Base-by-base conservation (phyloP, 768 basidiomycete species). In the Pleurotus eryngii region DNA sequence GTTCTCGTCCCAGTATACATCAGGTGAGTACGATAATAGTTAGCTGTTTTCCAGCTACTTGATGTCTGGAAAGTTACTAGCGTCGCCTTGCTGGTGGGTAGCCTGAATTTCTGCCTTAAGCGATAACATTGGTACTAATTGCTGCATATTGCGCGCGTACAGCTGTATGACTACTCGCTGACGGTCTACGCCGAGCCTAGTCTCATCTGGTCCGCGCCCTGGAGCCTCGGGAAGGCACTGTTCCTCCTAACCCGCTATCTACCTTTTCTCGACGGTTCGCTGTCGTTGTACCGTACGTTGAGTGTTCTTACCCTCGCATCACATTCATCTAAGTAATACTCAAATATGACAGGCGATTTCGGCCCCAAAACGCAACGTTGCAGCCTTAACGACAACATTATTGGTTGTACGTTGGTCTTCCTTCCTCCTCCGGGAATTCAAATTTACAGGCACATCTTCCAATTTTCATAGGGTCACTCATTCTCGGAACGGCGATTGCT, bases 181-280 rank as follows among this genome's bases (percentile, higher is more conserved):
- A 50, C 49, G 22, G 12, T 50, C 7, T 14, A 12, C 14, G 49
- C 30, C 30, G 49, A 56, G 30, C 17, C 35, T 20, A 7, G 5
- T 5, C 37, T 56, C 17, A 42, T 56, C 22, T 56, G 55, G 55
- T 20, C 20, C 24, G 15, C 55, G 18, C 9, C 14, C 12, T 56
- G 55, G 55, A 47, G 55, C 18, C 20, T 48, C 12, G 46, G 55
- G 14, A 56, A 56, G 46, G 37, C 47, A 17, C 30, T 56, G 17
- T 56, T 56, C 30, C 30, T 56, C 37, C 37, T 59, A 49, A 49
- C 3, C 7, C 45, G 37, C 22, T 56, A 56, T 35, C 46, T 46
- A 12, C 18, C 46, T 11, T 35, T 47, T 24, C 22, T 37, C 20
- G 30, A 46, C 38, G 35, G 30, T n/a, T 7, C 22, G 9, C 9